These are phyloP conservation scores for Suaeda aralocaspica DNA, from an alignment of 148 eudicot species.

Conservation along the genomic window DNA sequence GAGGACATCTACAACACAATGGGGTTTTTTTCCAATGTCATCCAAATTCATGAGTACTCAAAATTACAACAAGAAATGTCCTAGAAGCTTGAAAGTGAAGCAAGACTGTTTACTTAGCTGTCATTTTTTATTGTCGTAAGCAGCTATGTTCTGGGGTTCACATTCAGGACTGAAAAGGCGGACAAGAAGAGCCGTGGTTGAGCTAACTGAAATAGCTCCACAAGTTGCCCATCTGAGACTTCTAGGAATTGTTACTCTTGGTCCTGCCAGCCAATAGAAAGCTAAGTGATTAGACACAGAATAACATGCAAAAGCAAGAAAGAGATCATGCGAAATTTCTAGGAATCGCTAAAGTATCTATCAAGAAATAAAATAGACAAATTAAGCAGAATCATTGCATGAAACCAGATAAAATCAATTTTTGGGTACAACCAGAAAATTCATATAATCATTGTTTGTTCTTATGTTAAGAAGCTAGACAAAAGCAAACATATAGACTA, in stretches of 20 bases:
- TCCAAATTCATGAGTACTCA: not conserved
- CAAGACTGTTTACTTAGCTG: not conserved
- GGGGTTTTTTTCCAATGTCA: no score
- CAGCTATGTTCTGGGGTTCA: slow-evolving; percentile 90
- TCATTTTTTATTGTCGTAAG: slow-evolving; percentile 60
- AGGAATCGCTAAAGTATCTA: not conserved
- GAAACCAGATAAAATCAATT: not conserved
- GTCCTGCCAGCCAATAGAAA: slow-evolving; percentile 42
- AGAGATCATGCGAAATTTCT: not conserved
- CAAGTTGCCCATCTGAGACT: slow-evolving; percentile 90
- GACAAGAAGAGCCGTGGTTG: slow-evolving; percentile 66
- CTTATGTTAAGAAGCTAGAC: not conserved
- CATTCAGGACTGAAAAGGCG: slow-evolving; percentile 90
- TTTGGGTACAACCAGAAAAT: not conserved
- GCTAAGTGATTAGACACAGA: not conserved
- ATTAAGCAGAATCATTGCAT: not conserved
- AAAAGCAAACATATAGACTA: no score
- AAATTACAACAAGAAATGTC: not conserved
- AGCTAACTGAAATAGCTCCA: slow-evolving; percentile 66
- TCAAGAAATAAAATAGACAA: not conserved
- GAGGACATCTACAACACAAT: no score
- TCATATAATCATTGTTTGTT: no score
- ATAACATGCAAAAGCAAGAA: no score
- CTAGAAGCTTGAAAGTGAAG: not conserved
- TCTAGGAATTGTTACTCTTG: slow-evolving; percentile 75